Evolutionary conservation across 116 monocot species (phyloP).

Genomic region (Posidonia oceanica): DNA sequence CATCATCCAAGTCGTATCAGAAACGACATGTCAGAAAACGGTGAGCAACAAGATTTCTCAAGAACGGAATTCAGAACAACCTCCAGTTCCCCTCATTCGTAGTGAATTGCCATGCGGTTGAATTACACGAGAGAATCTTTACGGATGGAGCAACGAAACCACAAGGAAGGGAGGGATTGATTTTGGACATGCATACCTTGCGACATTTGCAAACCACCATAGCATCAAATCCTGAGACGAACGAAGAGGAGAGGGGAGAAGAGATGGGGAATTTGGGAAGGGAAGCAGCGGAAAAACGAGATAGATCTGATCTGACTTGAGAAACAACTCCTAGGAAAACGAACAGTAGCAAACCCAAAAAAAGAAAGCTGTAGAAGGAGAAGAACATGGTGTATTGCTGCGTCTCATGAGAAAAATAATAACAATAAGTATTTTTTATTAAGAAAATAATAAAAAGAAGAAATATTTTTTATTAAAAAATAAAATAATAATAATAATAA

Average conservation of each 20-base stretch:
- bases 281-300: neutral
- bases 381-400: too few species aligned
- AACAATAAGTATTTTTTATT: too few species aligned
- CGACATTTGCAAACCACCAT: conserved; percentile 55
- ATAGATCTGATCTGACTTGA: neutral
- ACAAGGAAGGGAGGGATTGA: neutral
- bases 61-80: neutral
- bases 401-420: too few species aligned
- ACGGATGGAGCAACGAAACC: neutral
- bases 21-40: neutral
- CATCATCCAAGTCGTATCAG: neutral
- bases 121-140: neutral
- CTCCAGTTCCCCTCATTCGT: neutral
- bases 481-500: too few species aligned
- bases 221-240: neutral
- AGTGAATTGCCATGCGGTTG: too few species aligned
- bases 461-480: too few species aligned
- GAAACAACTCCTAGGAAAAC: too few species aligned
- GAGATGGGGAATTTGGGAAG: neutral
- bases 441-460: too few species aligned
- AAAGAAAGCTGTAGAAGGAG: too few species aligned
- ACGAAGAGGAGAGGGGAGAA: neutral
- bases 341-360: too few species aligned
- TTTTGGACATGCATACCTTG: conserved; percentile 13
- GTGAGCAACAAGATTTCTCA: neutral